Evolutionary conservation across 768 basidiomycete genomes (phyloP).

Genomic region (Leccinum subtestaceum): DNA sequence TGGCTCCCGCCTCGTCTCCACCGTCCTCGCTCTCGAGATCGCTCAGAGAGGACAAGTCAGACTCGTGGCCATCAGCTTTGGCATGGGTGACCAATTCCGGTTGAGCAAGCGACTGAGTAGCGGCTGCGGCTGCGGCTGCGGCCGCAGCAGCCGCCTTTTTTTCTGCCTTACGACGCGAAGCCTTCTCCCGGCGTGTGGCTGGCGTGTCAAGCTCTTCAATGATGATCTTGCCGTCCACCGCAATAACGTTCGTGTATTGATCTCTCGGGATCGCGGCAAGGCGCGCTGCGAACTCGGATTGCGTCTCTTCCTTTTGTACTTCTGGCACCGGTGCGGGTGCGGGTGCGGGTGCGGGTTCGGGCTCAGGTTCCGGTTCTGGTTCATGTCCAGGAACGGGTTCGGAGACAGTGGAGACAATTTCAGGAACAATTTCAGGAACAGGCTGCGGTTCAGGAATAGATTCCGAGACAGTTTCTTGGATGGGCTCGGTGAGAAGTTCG

Average conservation of each 20-base stretch:
- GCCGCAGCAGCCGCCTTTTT: constrained; percentile 26
- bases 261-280: constrained; percentile 28
- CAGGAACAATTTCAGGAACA: not conserved
- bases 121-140: constrained; percentile 14
- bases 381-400: not conserved
- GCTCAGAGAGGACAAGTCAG: constrained; percentile 47
- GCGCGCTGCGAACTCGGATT: constrained; percentile 25
- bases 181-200: constrained; percentile 59
- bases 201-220: constrained; percentile 76
- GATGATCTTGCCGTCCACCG: constrained; percentile 51
- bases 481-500: too few relatives aligned
- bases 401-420: too few relatives aligned
- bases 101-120: constrained; percentile 6
- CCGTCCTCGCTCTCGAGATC: constrained; percentile 38
- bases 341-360: not conserved
- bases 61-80: constrained; percentile 29
- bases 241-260: constrained; percentile 29
- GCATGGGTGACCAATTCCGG: not conserved
- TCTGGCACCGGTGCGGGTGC: not conserved
- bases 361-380: not conserved
- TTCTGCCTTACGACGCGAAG: constrained; percentile 42
- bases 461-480: not conserved
- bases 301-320: constrained; percentile 8
- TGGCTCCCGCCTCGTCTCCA: constrained; percentile 3
- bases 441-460: too few relatives aligned